Conservation (phyloP, 208 protist genomes). For the Leishmania martiniquensis region DNA sequence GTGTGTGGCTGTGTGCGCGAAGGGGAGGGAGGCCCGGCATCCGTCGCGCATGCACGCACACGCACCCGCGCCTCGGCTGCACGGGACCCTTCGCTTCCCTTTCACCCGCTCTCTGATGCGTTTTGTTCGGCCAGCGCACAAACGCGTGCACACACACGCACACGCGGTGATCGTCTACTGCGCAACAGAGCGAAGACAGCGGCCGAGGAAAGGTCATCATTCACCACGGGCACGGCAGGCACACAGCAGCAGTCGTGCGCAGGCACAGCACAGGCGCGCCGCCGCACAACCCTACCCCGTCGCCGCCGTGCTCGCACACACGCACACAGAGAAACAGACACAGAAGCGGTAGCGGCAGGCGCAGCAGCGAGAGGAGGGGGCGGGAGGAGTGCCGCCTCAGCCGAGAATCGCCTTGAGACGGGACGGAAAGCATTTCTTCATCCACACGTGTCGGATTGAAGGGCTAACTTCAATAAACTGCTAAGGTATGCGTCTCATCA, state of each 20-base stretch:
- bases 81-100: not conserved
- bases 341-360: no score
- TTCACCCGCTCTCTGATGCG: conserved; percentile 24
- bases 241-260: not conserved
- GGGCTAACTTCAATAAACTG: conserved; percentile 28
- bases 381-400: no score
- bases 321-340: no score
- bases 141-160: no score
- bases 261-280: no score
- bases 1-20: not conserved
- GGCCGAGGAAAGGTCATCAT: conserved; percentile 30
- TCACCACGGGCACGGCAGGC: no score
- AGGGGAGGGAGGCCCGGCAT: not conserved
- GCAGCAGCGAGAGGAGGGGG: no score
- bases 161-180: no score
- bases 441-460: conserved; percentile 19
- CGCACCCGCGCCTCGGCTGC: not conserved
- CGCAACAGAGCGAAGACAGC: conserved; percentile 6
- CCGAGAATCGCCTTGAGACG: no score
- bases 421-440: not conserved
- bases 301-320: no score
- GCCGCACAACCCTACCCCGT: no score
- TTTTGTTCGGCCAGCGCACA: conserved; percentile 27
- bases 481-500: conserved; percentile 25
- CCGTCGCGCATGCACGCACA: not conserved